Base-by-base conservation (phyloP, 2,329 filamentous ascomycete genomes). In the Parastagonospora avenae region DNA sequence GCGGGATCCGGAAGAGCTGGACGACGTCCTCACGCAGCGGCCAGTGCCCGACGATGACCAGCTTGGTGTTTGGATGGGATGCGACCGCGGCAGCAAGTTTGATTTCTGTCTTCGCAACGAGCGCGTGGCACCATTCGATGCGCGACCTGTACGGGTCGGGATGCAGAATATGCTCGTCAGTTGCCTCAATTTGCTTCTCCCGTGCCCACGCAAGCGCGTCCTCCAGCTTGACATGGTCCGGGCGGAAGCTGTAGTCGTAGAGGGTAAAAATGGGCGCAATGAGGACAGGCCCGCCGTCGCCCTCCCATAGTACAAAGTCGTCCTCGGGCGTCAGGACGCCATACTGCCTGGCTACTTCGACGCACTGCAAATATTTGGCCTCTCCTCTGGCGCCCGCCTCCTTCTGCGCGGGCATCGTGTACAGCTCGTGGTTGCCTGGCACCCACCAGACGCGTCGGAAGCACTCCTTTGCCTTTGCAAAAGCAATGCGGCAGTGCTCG, bases 201-300 rank as follows among this genome's bases (percentile, higher is more conserved):
- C 71, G 61, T 2, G 77, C 77, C 77, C 77, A 80, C 2, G 70
- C 73, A 7, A 79, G 54, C 2, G 81, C 82, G 15, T 74, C 67
- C 49, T 80, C 80, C 32, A 79, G 68, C 24, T 72, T 68, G 8
- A 85, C 76, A 39, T 81, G 59, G 2, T 66, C 72, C 0, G 82
- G 82, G 0, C 82, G 74, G 66, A 84, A 85, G 54, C 76, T 80
- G 68, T 85, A 85, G 68, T 85, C 82, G 72, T 85, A 85, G 11
- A 85, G 72, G 1, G 82, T 84, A 73, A 85, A 85, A 42, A 83
- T 77, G 29, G 80, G 82, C 29, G 79, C 80, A 35, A 85, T 76
- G 32, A 85, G 52, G 5, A 72, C 79, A 4, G 77, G 77, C 4
- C 74, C 74, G 16, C 77, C 79, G 7, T 77, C 74, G n/a, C 80